These are phyloP conservation scores for Cyclotella cryptica DNA, from an alignment of 108 stramenopile genomes.

Conservation along the genomic window DNA sequence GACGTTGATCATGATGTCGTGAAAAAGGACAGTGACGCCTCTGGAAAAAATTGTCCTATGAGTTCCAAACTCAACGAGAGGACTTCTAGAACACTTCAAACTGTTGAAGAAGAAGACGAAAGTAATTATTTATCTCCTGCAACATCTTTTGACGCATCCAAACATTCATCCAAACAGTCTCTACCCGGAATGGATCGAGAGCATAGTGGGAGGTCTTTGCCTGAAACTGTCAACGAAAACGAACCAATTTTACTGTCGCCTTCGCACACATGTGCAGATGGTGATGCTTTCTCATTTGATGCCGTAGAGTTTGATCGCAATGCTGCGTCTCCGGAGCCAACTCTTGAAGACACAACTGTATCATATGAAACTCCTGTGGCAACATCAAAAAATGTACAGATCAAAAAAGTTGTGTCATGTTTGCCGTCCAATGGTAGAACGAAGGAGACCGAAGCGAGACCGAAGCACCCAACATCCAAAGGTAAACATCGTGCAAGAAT, in stretches of 20 bases:
- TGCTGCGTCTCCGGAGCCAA: slow-evolving; percentile 26
- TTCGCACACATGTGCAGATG: too few species aligned
- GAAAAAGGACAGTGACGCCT: slow-evolving; percentile 53
- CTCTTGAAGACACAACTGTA: slow-evolving; percentile 35
- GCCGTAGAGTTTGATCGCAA: slow-evolving; percentile 31
- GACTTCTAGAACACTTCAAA: slow-evolving; percentile 56
- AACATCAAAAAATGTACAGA: slow-evolving; percentile 15
- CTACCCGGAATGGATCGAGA: slow-evolving; percentile 25
- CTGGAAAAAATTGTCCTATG: slow-evolving; percentile 8
- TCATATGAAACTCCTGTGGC: slow-evolving; percentile 13
- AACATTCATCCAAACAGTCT: slow-evolving; percentile 46
- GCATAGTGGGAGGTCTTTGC: slow-evolving; percentile 8
- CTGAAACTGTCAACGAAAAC: slow-evolving; percentile 21
- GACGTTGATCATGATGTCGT: slow-evolving; percentile 53
- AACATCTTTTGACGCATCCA: slow-evolving; percentile 50
- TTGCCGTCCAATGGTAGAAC: slow-evolving; percentile 13
- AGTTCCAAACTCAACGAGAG: slow-evolving; percentile 44
- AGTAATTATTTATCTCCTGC: slow-evolving; percentile 48
- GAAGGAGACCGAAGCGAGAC: background rate
- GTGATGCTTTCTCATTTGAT: slow-evolving; percentile 35
- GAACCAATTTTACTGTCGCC: slow-evolving; percentile 3
- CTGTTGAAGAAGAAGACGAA: slow-evolving; percentile 77
- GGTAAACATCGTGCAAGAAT: slow-evolving; percentile 58
- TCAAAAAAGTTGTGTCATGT: background rate
- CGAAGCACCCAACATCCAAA: background rate